Base-by-base conservation (phyloP, 2,329 filamentous ascomycete genomes). In the Sporothrix brunneoviolacea region DNA sequence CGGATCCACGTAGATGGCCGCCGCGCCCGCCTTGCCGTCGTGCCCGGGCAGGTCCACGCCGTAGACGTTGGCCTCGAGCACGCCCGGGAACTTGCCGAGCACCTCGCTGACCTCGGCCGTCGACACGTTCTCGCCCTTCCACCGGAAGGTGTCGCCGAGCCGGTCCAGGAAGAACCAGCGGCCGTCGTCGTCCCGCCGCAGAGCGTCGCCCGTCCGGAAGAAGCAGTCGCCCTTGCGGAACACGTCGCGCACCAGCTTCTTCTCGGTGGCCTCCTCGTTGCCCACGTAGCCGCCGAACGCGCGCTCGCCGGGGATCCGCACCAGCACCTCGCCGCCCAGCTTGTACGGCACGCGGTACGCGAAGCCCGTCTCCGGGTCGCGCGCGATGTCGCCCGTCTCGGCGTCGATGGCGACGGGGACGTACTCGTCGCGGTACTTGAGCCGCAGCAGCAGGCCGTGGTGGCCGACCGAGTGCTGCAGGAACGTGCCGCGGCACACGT, bases 41-140 rank as follows among this genome's bases (percentile, higher is more conserved):
- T 94, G 88, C 54, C 86, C 77, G 0, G 89, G 89, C 6, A 95
- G 68, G 37, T 81, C 67, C 2, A 95, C 86, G 19, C 89, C 89
- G 60, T 94, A 95, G 35, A 94, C 89, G 59, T 93, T 94, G 30
- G 87, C 86, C 68, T 95, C 89, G 21, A 77, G 71, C 15, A 95
- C 73, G 1, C 73, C 71, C 0, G 82, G 72, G 60, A 89, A 85
- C 1, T 72, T 68, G 18, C 86, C 84, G 0, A 95, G 67, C 0
- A 82, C 80, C 62, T 90, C 80, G 30, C 84, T 79, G 27, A 95
- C 90, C 65, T 95, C 89, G 48, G 79, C 82, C 0, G 87, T 91
- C 3, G 85, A 88, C 1, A 91, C 85, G 58, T 91, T 91, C 65
- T 91, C 87, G 44, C 82, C 83, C 70, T 94, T 89, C 85, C 85